These are phyloP conservation scores for Dictyostelium gargantuum DNA, from an alignment of 208 protist genomes.

Conservation along the genomic window DNA sequence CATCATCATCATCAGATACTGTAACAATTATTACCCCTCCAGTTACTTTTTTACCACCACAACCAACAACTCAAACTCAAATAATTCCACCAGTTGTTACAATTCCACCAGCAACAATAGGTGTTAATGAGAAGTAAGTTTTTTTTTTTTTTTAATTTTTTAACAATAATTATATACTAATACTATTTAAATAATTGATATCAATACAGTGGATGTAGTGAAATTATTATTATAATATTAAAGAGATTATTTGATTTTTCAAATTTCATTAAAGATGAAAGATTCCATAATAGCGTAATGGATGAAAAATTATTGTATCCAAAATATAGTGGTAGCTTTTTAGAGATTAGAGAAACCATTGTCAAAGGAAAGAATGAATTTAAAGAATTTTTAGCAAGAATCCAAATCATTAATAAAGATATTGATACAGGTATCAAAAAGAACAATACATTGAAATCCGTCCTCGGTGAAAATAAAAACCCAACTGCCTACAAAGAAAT, in stretches of 20 bases:
- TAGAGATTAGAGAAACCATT: background rate
- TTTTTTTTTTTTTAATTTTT: too few species aligned
- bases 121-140: too few species aligned
- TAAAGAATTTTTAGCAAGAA: background rate
- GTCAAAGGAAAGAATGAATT: background rate
- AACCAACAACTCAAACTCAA: background rate
- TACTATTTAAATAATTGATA: too few species aligned
- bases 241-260: background rate
- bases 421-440: background rate
- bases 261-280: background rate
- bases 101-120: background rate
- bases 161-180: too few species aligned
- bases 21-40: too few species aligned
- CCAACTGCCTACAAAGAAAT: background rate
- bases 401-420: background rate
- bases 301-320: background rate
- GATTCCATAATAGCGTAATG: background rate
- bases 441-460: background rate
- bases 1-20: background rate
- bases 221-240: background rate
- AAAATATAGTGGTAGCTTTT: background rate
- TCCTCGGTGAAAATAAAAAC: background rate
- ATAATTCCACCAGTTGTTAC: background rate
- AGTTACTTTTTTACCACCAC: background rate
- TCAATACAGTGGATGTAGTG: background rate